Base-by-base conservation (phyloP, 371 early-diverging fungal genomes). In the Saksenaea oblongispora region DNA sequence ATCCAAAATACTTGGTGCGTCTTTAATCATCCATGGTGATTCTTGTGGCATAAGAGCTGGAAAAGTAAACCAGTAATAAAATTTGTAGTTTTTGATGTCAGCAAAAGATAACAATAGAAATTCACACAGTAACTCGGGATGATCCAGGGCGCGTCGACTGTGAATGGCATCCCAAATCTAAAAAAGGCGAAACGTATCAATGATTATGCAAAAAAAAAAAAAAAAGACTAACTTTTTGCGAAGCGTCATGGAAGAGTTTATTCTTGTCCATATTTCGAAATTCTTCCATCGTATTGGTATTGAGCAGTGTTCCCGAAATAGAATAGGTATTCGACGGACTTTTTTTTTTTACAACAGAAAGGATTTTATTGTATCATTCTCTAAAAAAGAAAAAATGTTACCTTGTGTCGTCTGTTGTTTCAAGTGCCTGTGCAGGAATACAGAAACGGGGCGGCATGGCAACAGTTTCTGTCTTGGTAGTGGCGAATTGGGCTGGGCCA, bases 201-300 rank as follows among this genome's bases (percentile, higher is more conserved):
- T 41, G 14, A 41, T 41, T 41, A 17, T 17, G 42, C 17, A 17
- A 41, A 14, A 37, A 26, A 26, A 26, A 13, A 10, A 11, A 18
- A 61, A 34, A 13, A 15, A 31, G 42, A n/a, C 84, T 79, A 3
- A 91, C 83, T 10, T 73, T 79, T 17, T 73, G 59, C 54, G 51
- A 47, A 22, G 8, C 51, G 17, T 47, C 51, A 47, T 82, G 80
- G 69, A 97, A 85, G 22, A 92, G 69, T 36, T 74, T 81, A 36
- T 81, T 74, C 73, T 93, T 95, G 78, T 97, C 93, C 39, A 87
- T 56, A 24, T 60, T 66, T 66, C 90, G 91, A 74, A 96, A 97
- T 39, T 93, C 95, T 64, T 95, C 95, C 2, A 96, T 78, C 0
- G 97, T 96, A 75, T 97, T 97, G 37, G 94, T 93, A 75, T 96